Conservation (phyloP, 2,329 filamentous ascomycete genomes). For the Davidsoniella neocaledoniae region DNA sequence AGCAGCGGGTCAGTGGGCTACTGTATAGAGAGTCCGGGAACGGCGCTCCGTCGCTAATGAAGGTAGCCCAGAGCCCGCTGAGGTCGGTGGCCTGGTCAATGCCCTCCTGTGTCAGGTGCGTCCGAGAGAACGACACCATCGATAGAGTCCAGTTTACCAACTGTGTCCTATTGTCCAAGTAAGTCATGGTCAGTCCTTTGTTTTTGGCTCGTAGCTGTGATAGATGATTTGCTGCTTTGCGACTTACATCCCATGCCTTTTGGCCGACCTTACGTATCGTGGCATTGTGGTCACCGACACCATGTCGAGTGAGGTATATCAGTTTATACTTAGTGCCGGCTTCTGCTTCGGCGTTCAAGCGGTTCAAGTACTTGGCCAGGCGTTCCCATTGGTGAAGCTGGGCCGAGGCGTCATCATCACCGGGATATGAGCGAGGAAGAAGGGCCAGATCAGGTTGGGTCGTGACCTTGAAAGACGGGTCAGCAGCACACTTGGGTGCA, state of each 20-base stretch:
- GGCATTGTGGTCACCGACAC: conserved; percentile 32
- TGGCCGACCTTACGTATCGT: conserved; percentile 40
- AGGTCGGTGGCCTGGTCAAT: conserved; percentile 35
- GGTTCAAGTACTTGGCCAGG: conserved; percentile 29
- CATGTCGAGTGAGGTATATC: conserved; percentile 38
- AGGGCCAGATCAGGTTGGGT: conserved; percentile 36
- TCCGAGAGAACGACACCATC: conserved; percentile 25
- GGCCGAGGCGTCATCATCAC: conserved; percentile 10
- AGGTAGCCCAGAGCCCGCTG: conserved; percentile 32
- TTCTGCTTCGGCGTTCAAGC: conserved; percentile 27
- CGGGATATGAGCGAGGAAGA: conserved; percentile 29
- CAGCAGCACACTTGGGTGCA: conserved; percentile 16
- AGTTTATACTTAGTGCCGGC: conserved; percentile 34
- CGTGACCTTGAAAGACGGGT: conserved; percentile 18
- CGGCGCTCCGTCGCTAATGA: conserved; percentile 30
- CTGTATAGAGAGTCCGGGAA: conserved; percentile 38
- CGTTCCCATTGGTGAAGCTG: conserved; percentile 34
- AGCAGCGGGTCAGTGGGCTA: conserved; percentile 40
- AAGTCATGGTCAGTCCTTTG: too few relatives aligned
- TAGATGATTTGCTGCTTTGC: not conserved
- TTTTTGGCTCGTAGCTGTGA: not conserved
- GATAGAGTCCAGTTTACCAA: conserved; percentile 25
- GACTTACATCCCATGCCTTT: conserved; percentile 34
- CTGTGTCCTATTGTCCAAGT: conserved; percentile 18
- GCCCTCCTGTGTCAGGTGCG: conserved; percentile 35